phyloP scores from a whole-genome alignment of 805 yeast species.

The Zygotorulaspora danielsina region DNA sequence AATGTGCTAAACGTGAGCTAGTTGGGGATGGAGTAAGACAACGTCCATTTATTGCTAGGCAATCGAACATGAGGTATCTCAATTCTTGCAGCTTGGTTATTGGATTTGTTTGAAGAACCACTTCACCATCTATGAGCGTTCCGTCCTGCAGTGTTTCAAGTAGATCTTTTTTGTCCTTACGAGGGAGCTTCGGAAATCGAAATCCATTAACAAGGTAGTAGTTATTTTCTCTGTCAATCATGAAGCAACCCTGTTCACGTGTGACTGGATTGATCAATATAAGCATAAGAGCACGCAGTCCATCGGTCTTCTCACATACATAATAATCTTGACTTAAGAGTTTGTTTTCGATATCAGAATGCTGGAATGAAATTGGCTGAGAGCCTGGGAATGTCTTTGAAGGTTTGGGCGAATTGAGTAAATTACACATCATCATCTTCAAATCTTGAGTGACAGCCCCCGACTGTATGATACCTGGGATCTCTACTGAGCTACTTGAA shows the following conservation, averaged over 20 bases:
- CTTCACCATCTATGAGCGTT: slow-evolving; percentile 89
- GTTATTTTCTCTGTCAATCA: slow-evolving; percentile 85
- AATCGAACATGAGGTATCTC: slow-evolving; percentile 85
- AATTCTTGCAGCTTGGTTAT: slow-evolving; percentile 55
- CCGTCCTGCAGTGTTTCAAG: slow-evolving; percentile 68
- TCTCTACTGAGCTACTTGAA: slow-evolving; percentile 51
- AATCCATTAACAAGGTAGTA: slow-evolving; percentile 76
- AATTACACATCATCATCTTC: slow-evolving; percentile 60
- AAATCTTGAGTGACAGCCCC: slow-evolving; percentile 65
- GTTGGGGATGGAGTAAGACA: slow-evolving; percentile 65
- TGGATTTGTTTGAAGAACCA: slow-evolving; percentile 65
- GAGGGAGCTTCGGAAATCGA: slow-evolving; percentile 66
- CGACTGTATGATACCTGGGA: slow-evolving; percentile 81
- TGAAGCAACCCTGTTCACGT: slow-evolving; percentile 81
- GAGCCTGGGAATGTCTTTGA: slow-evolving; percentile 72
- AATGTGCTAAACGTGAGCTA: slow-evolving; percentile 80
- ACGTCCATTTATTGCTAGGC: slow-evolving; percentile 77
- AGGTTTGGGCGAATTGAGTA: slow-evolving; percentile 52
- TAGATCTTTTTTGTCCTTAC: slow-evolving; percentile 31
- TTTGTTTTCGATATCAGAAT: slow-evolving; percentile 61
- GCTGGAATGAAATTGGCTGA: slow-evolving; percentile 89
- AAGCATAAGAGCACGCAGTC: slow-evolving; percentile 76
- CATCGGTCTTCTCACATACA: slow-evolving; percentile 96
- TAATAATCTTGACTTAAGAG: slow-evolving; percentile 71
- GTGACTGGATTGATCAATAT: slow-evolving; percentile 59